Conservation (phyloP, 805 yeast species). For the Wickerhamiella slavikovae region DNA sequence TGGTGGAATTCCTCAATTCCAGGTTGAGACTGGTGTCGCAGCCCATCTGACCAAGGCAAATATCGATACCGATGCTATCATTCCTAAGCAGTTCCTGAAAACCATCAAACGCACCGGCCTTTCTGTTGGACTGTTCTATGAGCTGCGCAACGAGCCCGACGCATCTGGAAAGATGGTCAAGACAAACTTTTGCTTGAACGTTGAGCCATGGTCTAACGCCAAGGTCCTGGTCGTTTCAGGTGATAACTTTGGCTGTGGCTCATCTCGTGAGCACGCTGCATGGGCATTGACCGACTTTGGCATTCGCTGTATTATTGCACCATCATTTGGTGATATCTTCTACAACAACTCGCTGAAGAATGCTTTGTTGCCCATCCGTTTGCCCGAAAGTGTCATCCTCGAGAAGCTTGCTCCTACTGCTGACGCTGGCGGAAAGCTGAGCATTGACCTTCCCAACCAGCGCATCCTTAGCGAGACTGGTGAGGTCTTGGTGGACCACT, state of each 20-base stretch:
- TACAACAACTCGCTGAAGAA: constrained; percentile 94
- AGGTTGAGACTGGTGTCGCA: constrained; percentile 59
- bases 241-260: constrained; percentile 97
- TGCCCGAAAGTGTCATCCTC: constrained; percentile 57
- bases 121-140: constrained; percentile 73
- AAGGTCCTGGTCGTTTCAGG: constrained; percentile 81
- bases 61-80: constrained; percentile 95
- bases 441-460: constrained; percentile 76
- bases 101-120: constrained; percentile 96
- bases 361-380: constrained; percentile 79
- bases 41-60: constrained; percentile 92
- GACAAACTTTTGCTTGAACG: constrained; percentile 84
- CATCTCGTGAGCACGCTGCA: constrained; percentile 98
- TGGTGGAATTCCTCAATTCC: constrained; percentile 55
- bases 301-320: constrained; percentile 87
- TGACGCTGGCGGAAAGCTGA: constrained; percentile 42
- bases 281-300: constrained; percentile 99
- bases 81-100: constrained; percentile 94
- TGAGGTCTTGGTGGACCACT: constrained; percentile 57
- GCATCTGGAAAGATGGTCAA: constrained; percentile 34
- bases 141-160: constrained; percentile 46
- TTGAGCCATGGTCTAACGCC: constrained; percentile 59
- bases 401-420: constrained; percentile 68
- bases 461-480: constrained; percentile 46
- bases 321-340: constrained; percentile 95